phyloP scores from a whole-genome alignment of 2,329 filamentous ascomycete species.

The Cladosporium colombiae region DNA sequence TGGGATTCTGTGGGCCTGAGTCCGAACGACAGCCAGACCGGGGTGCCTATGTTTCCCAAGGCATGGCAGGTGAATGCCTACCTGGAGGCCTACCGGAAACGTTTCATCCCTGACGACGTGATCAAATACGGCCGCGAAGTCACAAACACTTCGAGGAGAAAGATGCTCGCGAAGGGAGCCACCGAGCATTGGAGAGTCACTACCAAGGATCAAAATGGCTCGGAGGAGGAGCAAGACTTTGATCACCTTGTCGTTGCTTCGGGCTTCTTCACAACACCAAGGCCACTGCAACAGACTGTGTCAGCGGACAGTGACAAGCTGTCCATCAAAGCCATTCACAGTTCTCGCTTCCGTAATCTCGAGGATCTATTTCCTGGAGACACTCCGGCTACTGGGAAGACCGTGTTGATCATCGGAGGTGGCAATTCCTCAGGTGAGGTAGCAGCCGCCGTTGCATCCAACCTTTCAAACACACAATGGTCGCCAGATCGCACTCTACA shows the following conservation, averaged over 20 bases:
- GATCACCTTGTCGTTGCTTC: conserved; percentile 72
- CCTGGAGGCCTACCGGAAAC: conserved; percentile 63
- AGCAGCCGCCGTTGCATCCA: conserved; percentile 68
- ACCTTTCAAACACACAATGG: conserved; percentile 65
- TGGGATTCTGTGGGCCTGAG: conserved; percentile 58
- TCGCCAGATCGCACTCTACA: conserved; percentile 43
- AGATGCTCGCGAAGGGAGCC: conserved; percentile 1
- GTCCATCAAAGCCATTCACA: conserved; percentile 60
- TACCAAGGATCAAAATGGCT: conserved; percentile 23
- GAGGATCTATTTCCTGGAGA: conserved; percentile 33
- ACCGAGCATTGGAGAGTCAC: conserved; percentile 29
- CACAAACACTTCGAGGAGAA: conserved; percentile 18
- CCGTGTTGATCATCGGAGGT: conserved; percentile 73
- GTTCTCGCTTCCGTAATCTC: conserved; percentile 64
- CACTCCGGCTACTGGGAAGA: conserved; percentile 46
- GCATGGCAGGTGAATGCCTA: conserved; percentile 78
- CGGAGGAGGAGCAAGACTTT: conserved; percentile 47
- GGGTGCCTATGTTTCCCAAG: conserved; percentile 64
- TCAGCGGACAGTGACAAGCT: conserved; percentile 21
- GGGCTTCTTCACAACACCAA: conserved; percentile 72
- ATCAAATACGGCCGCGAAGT: conserved; percentile 45
- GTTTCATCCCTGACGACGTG: conserved; percentile 56
- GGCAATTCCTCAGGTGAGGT: conserved; percentile 83
- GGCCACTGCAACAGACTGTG: conserved; percentile 55
- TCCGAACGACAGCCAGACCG: neutral